Evolutionary conservation across 805 yeast species (phyloP), one percentile per base, ranked within the genome.

Genomic region (Lipomyces chichibuensis): DNA sequence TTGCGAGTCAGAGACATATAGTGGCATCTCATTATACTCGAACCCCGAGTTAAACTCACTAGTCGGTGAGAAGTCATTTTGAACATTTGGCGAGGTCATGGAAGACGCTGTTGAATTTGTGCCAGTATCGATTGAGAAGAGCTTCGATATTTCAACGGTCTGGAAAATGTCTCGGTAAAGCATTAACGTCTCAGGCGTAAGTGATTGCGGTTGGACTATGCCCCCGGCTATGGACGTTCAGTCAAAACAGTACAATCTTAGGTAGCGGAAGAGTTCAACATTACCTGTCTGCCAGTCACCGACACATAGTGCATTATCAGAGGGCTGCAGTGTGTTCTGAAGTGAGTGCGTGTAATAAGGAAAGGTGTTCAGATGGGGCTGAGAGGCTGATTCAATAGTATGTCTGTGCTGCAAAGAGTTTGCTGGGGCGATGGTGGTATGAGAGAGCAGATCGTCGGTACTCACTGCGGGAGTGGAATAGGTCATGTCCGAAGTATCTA

Each of bases 111-210:
- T 14, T n/a, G 32, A 25, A 52, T n/a, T 52, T 43, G 49, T 43
- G 49, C n/a, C 49, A n/a, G 49, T 43, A 33, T 56, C 49, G 51
- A 35, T 4, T 56, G 39, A n/a, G 32, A 9, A 35, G n/a, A 35
- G 49, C 17, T 33, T 29, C 9, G 57, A n/a, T 27, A 17, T 14
- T 32, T 55, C 57, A 11, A n/a, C 37, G 3, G 57, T n/a, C 23
- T 29, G 39, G 32, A 56, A 56, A 20, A 56, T n/a, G 49, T 56
- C 59, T 29, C 39, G 14, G 49, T 56, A 35, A 13, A 56, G 43
- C 49, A 20, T 6, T 25, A 56, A 13, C 11, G 46, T 20, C 20
- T 56, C 59, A 2, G 37, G 57, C n/a, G 57, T 29, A 17, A 54
- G 57, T 5, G 57, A 29, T 43, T 43, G 49, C 9, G 49, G 49